phyloP scores from a whole-genome alignment of 805 yeast genomes.

The Myxozyma sirexii region DNA sequence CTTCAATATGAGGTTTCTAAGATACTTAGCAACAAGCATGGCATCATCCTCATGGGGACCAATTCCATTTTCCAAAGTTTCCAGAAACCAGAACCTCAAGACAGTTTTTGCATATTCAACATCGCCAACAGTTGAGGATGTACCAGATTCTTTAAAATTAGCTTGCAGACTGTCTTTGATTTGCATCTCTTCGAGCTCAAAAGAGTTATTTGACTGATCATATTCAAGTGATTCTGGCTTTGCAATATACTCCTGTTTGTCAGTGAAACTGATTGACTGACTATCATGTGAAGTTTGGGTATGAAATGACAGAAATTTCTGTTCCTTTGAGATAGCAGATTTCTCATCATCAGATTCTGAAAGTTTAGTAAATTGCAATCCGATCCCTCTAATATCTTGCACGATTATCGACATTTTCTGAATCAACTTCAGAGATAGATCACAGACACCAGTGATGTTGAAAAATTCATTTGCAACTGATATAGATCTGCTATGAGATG shows the following conservation, averaged over 20 bases:
- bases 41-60: conserved; percentile 51
- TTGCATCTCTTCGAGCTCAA: background rate
- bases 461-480: conserved; percentile 63
- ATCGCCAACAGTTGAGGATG: background rate
- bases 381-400: conserved; percentile 73
- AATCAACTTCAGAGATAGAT: conserved; percentile 60
- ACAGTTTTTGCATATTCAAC: conserved; percentile 31
- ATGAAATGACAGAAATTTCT: background rate
- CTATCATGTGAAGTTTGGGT: background rate
- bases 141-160: background rate
- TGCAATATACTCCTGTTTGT: too few relatives aligned
- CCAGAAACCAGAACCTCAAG: too few relatives aligned
- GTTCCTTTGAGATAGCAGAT: background rate
- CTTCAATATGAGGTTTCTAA: conserved; percentile 39
- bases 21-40: conserved; percentile 43
- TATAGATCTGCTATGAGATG: conserved; percentile 59
- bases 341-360: background rate
- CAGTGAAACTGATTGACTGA: too few relatives aligned
- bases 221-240: background rate
- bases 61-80: conserved; percentile 38
- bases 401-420: conserved; percentile 63
- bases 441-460: conserved; percentile 60
- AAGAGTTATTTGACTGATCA: background rate
- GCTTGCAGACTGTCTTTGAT: background rate
- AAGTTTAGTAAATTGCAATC: conserved; percentile 67